Evolutionary conservation across 2,329 filamentous ascomycete species (phyloP).

Genomic region (Scytalidium lignicola): DNA sequence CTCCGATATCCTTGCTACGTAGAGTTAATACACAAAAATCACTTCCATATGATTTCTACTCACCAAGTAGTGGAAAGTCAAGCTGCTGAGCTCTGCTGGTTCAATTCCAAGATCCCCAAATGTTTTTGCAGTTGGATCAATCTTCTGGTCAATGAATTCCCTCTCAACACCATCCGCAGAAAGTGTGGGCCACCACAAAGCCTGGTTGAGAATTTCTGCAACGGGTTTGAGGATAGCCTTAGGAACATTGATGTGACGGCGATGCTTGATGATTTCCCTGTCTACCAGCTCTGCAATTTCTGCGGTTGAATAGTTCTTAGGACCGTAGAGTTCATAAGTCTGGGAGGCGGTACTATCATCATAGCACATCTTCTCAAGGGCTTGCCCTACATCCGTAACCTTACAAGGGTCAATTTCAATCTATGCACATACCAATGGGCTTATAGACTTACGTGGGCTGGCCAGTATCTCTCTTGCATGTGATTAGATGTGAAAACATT

Average conservation of each 20-base stretch:
- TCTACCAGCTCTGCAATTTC: conserved; percentile 87
- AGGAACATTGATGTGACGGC: conserved; percentile 87
- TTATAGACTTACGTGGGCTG: conserved; percentile 67
- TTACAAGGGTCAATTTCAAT: conserved; percentile 29
- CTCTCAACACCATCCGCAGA: conserved; percentile 83
- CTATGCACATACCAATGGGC: not conserved
- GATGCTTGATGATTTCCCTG: conserved; percentile 84
- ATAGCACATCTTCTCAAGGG: conserved; percentile 83
- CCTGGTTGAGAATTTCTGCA: conserved; percentile 70
- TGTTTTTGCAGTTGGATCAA: conserved; percentile 88
- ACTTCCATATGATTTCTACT: conserved; percentile 30
- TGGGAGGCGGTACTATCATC: conserved; percentile 87
- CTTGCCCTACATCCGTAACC: conserved; percentile 85
- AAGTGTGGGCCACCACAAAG: conserved; percentile 82
- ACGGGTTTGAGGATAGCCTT: conserved; percentile 72
- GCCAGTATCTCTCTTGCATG: conserved; percentile 86
- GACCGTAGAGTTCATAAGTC: conserved; percentile 92
- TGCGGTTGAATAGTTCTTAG: conserved; percentile 83
- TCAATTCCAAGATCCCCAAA: conserved; percentile 91
- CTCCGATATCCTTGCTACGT: conserved; percentile 82
- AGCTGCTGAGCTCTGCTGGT: conserved; percentile 77
- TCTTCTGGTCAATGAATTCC: conserved; percentile 88
- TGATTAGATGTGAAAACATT: conserved; percentile 89
- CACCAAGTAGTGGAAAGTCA: conserved; percentile 93
- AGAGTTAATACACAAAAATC: conserved; percentile 28